Evolutionary conservation across 2,329 filamentous ascomycete genomes (phyloP).

Genomic region (Achaetomium macrosporum): DNA sequence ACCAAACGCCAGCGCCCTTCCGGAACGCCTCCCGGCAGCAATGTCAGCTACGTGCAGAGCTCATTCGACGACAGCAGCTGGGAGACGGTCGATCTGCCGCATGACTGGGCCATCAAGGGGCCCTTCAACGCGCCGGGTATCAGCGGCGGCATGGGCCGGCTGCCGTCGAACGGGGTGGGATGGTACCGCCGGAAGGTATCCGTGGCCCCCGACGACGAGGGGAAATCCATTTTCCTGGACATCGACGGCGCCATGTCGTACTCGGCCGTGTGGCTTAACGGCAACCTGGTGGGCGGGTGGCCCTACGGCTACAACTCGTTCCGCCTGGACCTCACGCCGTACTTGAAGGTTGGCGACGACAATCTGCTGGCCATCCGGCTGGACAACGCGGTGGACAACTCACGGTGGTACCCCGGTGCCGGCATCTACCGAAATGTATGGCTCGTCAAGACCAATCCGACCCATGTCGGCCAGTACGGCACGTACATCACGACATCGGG

Average conservation of each 20-base stretch:
- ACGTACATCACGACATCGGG: constrained; percentile 42
- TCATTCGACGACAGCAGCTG: constrained; percentile 36
- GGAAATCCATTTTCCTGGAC: constrained; percentile 40
- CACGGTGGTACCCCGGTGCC: constrained; percentile 50
- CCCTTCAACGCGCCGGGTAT: constrained; percentile 36
- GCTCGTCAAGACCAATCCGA: constrained; percentile 42
- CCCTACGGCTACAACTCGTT: constrained; percentile 47
- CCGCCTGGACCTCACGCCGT: constrained; percentile 44
- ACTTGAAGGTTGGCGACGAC: constrained; percentile 29
- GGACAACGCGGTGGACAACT: constrained; percentile 43
- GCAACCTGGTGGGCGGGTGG: constrained; percentile 45
- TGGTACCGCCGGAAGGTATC: constrained; percentile 44
- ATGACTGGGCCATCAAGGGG: constrained; percentile 45
- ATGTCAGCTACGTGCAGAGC: constrained; percentile 27
- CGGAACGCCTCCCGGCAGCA: constrained; percentile 17
- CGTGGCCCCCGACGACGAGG: constrained; percentile 28
- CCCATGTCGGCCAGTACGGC: constrained; percentile 45
- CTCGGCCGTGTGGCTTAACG: constrained; percentile 47
- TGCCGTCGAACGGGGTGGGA: constrained; percentile 48
- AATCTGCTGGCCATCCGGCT: constrained; percentile 46
- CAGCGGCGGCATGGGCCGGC: constrained; percentile 35
- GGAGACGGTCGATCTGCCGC: constrained; percentile 38
- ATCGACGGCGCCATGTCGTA: constrained; percentile 49
- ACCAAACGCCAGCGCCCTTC: constrained; percentile 22
- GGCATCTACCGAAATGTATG: constrained; percentile 51